These are phyloP conservation scores for Colletotrichum sp. DNA, from an alignment of 2,329 filamentous ascomycete species.

Conservation along the genomic window DNA sequence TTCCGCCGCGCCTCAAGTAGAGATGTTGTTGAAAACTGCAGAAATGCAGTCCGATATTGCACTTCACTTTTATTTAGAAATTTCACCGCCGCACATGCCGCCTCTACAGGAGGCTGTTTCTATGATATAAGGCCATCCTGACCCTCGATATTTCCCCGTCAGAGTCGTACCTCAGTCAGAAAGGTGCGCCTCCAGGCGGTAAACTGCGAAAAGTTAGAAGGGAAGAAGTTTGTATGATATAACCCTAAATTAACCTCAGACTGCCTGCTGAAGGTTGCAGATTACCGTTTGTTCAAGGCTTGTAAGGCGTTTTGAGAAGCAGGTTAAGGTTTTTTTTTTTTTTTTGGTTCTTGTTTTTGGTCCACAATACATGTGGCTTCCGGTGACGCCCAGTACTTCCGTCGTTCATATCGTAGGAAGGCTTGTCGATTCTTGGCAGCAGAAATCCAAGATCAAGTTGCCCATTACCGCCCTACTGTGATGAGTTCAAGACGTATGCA, in stretches of 20 bases:
- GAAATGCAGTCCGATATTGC: background rate
- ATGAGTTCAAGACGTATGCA: background rate
- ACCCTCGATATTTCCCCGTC: accelerated
- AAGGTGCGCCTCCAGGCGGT: too few relatives aligned
- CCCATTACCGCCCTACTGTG: background rate
- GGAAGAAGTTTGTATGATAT: too few relatives aligned
- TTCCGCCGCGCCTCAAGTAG: background rate
- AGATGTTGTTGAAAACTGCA: background rate
- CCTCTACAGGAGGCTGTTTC: accelerated
- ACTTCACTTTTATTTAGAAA: background rate
- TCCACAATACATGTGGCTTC: too few relatives aligned
- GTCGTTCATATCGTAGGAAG: too few relatives aligned
- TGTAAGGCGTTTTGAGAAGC: background rate
- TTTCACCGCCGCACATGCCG: background rate
- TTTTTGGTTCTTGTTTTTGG: too few relatives aligned
- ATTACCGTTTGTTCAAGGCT: background rate
- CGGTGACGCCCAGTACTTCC: too few relatives aligned
- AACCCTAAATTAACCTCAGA: background rate
- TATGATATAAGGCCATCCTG: background rate
- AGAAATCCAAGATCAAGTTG: background rate
- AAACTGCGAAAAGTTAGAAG: too few relatives aligned
- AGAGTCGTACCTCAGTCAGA: too few relatives aligned
- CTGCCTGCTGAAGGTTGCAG: background rate
- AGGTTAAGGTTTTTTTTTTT: too few relatives aligned
- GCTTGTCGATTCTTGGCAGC: accelerated